A percentile compares a stretch with the other conserved stretches of the same genome.
Evolutionary conservation across 495 filamentous ascomycete genomes (phyloP).

Genomic region (Trypethelium eluteriae): DNA sequence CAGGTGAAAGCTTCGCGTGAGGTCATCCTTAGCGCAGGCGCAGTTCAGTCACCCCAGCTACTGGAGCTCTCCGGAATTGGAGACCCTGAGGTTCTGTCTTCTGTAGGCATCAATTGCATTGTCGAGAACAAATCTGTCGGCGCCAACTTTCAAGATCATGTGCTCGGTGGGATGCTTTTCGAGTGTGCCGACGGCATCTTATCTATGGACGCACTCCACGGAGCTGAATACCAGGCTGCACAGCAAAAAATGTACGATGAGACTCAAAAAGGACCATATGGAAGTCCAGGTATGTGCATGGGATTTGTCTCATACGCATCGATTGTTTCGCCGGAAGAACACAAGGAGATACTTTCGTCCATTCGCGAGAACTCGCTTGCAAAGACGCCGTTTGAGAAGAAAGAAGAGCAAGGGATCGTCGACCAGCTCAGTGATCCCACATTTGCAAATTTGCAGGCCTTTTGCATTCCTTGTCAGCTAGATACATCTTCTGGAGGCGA

Average conservation of each 20-base stretch:
- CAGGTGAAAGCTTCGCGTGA: slow-evolving; percentile 23
- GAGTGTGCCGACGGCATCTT: slow-evolving; percentile 20
- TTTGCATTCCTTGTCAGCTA: slow-evolving; percentile 27
- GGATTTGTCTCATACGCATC: slow-evolving; percentile 28
- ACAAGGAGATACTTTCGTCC: slow-evolving; percentile 26
- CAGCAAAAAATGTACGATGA: slow-evolving; percentile 27
- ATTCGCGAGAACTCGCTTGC: slow-evolving; percentile 26
- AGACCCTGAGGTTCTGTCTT: slow-evolving; percentile 21
- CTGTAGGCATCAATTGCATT: slow-evolving; percentile 21
- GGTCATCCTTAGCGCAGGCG: slow-evolving; percentile 27
- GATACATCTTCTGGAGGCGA: slow-evolving; percentile 22
- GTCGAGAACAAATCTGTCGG: slow-evolving; percentile 25
- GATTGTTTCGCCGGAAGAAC: slow-evolving; percentile 21
- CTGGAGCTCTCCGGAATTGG: slow-evolving; percentile 33
- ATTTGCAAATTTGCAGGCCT: slow-evolving; percentile 29
- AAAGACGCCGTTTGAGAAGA: slow-evolving; percentile 29
- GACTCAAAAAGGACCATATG: slow-evolving; percentile 27
- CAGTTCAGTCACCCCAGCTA: slow-evolving; percentile 26
- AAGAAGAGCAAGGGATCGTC: slow-evolving; percentile 26
- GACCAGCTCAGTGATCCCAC: slow-evolving; percentile 22
- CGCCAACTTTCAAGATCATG: slow-evolving; percentile 29
- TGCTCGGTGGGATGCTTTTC: slow-evolving; percentile 25
- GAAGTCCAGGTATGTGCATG: slow-evolving; percentile 31
- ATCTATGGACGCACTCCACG: slow-evolving; percentile 23
- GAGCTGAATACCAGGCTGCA: slow-evolving; percentile 22